phyloP scores from a whole-genome alignment of 2,329 filamentous ascomycete genomes.

The Claviceps sp. region DNA sequence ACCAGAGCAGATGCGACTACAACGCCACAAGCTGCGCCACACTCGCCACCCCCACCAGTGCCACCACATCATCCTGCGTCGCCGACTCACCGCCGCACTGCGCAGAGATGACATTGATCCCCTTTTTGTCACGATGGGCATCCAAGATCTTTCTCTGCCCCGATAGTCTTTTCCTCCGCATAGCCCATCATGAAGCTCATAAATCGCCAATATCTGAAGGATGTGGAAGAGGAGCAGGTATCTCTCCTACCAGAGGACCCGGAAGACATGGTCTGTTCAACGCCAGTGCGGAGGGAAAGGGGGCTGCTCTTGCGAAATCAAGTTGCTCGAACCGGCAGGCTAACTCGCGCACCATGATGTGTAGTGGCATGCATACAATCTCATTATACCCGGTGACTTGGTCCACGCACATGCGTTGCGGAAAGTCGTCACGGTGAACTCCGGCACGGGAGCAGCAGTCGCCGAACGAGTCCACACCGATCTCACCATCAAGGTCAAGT shows the following conservation, averaged over 20 bases:
- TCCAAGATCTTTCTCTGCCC: background rate
- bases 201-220: slow-evolving; percentile 22
- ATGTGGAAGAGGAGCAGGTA: slow-evolving; percentile 27
- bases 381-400: slow-evolving; percentile 39
- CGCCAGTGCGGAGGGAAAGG: background rate
- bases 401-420: slow-evolving; percentile 42
- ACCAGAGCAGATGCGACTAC: too few relatives aligned
- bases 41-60: slow-evolving; percentile 6
- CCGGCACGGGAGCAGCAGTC: slow-evolving; percentile 33
- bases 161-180: background rate
- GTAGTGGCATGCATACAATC: slow-evolving; percentile 48
- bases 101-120: too few relatives aligned
- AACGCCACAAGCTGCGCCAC: slow-evolving; percentile 1
- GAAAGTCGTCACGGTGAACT: slow-evolving; percentile 37
- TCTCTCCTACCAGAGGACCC: slow-evolving; percentile 31
- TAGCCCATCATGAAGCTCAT: slow-evolving; percentile 25
- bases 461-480: slow-evolving; percentile 43
- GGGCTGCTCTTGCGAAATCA: background rate
- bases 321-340: slow-evolving; percentile 2
- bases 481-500: slow-evolving; percentile 42
- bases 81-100: too few relatives aligned
- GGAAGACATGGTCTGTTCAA: slow-evolving; percentile 30
- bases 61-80: background rate
- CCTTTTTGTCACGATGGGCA: background rate
- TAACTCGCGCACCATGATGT: background rate